Conservation (phyloP, 2,329 filamentous ascomycete species). For the Phyllosticta citrichinensis region DNA sequence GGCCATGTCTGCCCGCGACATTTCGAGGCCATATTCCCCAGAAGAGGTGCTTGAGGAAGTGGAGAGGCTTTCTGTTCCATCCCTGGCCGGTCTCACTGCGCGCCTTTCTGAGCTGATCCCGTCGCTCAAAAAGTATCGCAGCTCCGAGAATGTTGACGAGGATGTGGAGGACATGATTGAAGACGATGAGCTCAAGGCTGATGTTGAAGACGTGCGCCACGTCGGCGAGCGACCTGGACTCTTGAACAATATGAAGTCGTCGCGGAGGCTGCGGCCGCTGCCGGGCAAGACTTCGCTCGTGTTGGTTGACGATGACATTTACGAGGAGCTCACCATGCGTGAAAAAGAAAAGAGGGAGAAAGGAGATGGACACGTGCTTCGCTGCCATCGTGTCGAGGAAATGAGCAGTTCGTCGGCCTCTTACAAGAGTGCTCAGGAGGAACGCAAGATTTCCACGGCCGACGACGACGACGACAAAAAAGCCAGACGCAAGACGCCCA, state of each 20-base stretch:
- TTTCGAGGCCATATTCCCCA: constrained; percentile 27
- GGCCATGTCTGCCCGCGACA: neutral
- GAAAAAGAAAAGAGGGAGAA: constrained; percentile 13
- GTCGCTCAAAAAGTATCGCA: constrained; percentile 30
- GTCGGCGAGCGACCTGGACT: constrained; percentile 6
- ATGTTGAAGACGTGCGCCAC: constrained; percentile 4
- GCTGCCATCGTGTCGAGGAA: neutral
- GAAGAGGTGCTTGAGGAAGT: constrained; percentile 35
- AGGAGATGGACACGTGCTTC: neutral
- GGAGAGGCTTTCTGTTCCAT: constrained; percentile 37
- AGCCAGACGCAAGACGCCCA: constrained; percentile 4
- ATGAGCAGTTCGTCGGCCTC: neutral
- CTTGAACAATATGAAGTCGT: constrained; percentile 21
- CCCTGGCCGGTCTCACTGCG: constrained; percentile 34
- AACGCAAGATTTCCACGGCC: constrained; percentile 1
- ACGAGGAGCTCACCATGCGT: constrained; percentile 21
- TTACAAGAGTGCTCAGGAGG: constrained; percentile 5
- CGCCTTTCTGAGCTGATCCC: constrained; percentile 37
- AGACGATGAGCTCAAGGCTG: constrained; percentile 4
- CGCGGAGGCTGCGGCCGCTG: constrained; percentile 23
- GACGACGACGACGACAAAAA: neutral
- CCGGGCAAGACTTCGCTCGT: constrained; percentile 23
- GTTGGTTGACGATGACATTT: constrained; percentile 25
- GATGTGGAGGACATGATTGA: constrained; percentile 7
- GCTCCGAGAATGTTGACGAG: constrained; percentile 26